Evolutionary conservation across 2,329 filamentous ascomycete genomes (phyloP).

Genomic region (Claviceps capensis): DNA sequence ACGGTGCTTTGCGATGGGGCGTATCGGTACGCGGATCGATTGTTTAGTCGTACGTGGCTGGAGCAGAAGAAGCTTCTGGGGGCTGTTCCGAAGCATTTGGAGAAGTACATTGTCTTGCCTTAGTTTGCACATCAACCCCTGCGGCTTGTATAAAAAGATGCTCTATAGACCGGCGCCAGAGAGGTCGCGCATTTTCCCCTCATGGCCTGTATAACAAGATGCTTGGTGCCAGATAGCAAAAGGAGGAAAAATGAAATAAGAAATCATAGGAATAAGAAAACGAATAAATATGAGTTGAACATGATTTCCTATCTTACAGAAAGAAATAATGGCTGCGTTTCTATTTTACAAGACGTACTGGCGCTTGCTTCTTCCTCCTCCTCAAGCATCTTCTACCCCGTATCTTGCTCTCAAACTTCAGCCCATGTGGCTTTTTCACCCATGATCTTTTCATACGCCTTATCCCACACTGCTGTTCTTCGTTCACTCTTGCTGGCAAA

Average conservation of each 20-base stretch:
- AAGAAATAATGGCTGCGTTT: too few relatives aligned
- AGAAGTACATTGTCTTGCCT: constrained; percentile 89
- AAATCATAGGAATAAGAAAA: neutral
- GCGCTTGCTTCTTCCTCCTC: neutral
- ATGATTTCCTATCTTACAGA: neutral
- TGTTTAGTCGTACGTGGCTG: constrained; percentile 90
- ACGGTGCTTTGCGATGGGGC: constrained; percentile 92
- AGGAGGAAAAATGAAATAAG: neutral
- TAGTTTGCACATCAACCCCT: constrained; percentile 21
- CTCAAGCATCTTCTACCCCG: neutral
- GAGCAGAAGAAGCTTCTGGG: constrained; percentile 68
- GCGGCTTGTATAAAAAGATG: too few relatives aligned
- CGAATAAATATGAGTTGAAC: constrained; percentile 12
- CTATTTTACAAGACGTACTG: constrained; percentile 1
- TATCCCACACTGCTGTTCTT: constrained; percentile 10
- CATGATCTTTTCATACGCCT: constrained; percentile 14
- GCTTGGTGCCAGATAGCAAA: neutral
- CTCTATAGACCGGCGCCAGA: too few relatives aligned
- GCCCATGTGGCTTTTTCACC: constrained; percentile 18
- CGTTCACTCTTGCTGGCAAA: constrained; percentile 11
- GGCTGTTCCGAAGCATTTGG: constrained; percentile 70
- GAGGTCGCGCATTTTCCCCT: too few relatives aligned
- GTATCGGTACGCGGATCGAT: constrained; percentile 87
- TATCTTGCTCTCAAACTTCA: neutral
- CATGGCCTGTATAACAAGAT: neutral